A percentile compares a stretch with the other conserved stretches of the same genome.
Evolutionary conservation across 2,329 filamentous ascomycete species (phyloP).

Genomic region (Teratosphaeria viscida): DNA sequence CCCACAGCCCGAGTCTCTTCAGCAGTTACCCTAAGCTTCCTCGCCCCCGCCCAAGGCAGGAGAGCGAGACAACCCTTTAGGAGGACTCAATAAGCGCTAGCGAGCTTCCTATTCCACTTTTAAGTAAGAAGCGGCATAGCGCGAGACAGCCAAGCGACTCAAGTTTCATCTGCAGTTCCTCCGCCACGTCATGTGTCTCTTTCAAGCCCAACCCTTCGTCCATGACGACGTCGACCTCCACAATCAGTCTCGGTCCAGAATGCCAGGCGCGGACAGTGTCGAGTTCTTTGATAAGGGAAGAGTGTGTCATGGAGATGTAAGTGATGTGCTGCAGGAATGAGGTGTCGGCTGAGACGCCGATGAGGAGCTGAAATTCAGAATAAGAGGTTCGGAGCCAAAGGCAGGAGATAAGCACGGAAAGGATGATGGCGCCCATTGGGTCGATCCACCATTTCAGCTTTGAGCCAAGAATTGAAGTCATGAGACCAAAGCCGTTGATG

Average conservation of each 20-base stretch:
- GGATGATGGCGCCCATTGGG: constrained; percentile 75
- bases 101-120: too few relatives aligned
- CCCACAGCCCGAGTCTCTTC: too few relatives aligned
- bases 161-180: constrained; percentile 86
- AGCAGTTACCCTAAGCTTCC: too few relatives aligned
- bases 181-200: constrained; percentile 83
- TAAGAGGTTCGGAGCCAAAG: constrained; percentile 83
- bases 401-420: constrained; percentile 65
- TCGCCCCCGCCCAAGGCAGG: too few relatives aligned
- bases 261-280: constrained; percentile 95
- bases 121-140: too few relatives aligned
- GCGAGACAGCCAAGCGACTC: too few relatives aligned
- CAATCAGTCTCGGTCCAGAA: constrained; percentile 75
- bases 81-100: too few relatives aligned
- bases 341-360: constrained; percentile 78
- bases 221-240: constrained; percentile 96
- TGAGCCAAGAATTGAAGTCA: constrained; percentile 82
- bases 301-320: constrained; percentile 89
- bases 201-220: constrained; percentile 60
- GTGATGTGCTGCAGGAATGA: constrained; percentile 88
- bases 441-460: constrained; percentile 93
- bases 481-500: constrained; percentile 80
- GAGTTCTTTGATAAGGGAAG: constrained; percentile 67
- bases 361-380: constrained; percentile 78
- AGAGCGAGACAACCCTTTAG: too few relatives aligned